Conservation (phyloP, 768 basidiomycete species). For the Tylopilus plumbeoviolaceoides region DNA sequence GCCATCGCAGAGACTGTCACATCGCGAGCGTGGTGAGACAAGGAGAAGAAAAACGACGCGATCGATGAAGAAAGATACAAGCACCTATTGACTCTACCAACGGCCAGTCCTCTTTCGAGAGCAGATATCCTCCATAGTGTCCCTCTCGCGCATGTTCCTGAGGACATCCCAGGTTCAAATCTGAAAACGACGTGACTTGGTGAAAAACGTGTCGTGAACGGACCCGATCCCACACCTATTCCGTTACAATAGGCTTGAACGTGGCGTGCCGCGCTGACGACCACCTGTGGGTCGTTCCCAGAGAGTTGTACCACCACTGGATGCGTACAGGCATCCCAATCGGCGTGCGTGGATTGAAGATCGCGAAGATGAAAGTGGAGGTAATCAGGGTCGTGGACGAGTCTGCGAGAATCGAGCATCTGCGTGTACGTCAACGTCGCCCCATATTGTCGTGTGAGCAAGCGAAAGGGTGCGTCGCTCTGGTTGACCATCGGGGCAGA, state of each 20-base stretch:
- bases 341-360: slow-evolving; percentile 31
- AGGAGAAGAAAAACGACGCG: background rate
- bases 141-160: slow-evolving; percentile 62
- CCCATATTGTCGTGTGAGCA: slow-evolving; percentile 57
- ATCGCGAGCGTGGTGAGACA: background rate
- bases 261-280: slow-evolving; percentile 58
- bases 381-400: slow-evolving; percentile 63
- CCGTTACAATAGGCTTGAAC: slow-evolving; percentile 61
- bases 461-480: slow-evolving; percentile 71
- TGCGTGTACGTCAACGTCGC: slow-evolving; percentile 72
- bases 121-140: slow-evolving; percentile 74
- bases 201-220: no score
- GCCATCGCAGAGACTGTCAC: slow-evolving; percentile 60
- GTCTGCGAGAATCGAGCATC: slow-evolving; percentile 63
- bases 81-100: slow-evolving; percentile 61
- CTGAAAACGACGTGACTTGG: slow-evolving; percentile 32
- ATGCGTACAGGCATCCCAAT: slow-evolving; percentile 23
- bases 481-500: slow-evolving; percentile 80
- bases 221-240: slow-evolving; percentile 46
- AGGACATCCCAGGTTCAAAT: slow-evolving; percentile 80
- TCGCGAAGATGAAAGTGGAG: slow-evolving; percentile 60
- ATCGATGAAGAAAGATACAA: background rate
- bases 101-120: slow-evolving; percentile 70
- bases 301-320: slow-evolving; percentile 72
- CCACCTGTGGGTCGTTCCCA: slow-evolving; percentile 60